Evolutionary conservation across 345 rosid genomes (phyloP).

Genomic region (Sonneratia caseolaris): DNA sequence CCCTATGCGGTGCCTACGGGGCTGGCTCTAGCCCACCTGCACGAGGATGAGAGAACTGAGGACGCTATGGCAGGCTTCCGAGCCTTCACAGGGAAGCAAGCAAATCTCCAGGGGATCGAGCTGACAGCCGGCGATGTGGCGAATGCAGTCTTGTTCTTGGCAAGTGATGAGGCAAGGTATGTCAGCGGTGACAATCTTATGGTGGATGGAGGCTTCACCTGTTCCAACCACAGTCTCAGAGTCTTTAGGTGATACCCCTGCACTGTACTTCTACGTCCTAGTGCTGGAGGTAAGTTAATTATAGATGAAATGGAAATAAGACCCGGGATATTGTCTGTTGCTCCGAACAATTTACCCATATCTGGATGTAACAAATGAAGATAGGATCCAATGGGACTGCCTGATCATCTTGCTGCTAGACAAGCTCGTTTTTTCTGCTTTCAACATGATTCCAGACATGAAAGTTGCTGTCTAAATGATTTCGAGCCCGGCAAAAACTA

Average conservation of each 20-base stretch:
- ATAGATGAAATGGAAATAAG: background rate
- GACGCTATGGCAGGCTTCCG: constrained; percentile 45
- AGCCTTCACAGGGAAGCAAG: constrained; percentile 34
- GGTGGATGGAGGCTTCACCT: constrained; percentile 86
- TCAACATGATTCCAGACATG: background rate
- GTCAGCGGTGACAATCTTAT: constrained; percentile 74
- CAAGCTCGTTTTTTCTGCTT: background rate
- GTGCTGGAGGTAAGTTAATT: background rate
- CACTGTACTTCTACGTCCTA: background rate
- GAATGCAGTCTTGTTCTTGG: constrained; percentile 67
- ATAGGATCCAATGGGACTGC: background rate
- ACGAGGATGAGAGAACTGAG: constrained; percentile 59
- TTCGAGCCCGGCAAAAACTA: background rate
- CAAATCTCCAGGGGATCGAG: constrained; percentile 75
- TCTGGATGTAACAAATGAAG: background rate
- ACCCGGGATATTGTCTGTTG: background rate
- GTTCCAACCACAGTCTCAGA: constrained; percentile 45
- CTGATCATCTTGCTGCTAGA: background rate
- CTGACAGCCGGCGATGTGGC: constrained; percentile 68
- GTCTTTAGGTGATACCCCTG: constrained; percentile 42
- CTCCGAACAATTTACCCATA: background rate
- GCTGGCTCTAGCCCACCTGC: constrained; percentile 68
- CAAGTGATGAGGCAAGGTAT: constrained; percentile 78
- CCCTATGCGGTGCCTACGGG: constrained; percentile 64
- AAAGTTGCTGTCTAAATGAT: background rate